Evolutionary conservation across 495 filamentous ascomycete genomes (phyloP).

Genomic region (Arthonia radiata): DNA sequence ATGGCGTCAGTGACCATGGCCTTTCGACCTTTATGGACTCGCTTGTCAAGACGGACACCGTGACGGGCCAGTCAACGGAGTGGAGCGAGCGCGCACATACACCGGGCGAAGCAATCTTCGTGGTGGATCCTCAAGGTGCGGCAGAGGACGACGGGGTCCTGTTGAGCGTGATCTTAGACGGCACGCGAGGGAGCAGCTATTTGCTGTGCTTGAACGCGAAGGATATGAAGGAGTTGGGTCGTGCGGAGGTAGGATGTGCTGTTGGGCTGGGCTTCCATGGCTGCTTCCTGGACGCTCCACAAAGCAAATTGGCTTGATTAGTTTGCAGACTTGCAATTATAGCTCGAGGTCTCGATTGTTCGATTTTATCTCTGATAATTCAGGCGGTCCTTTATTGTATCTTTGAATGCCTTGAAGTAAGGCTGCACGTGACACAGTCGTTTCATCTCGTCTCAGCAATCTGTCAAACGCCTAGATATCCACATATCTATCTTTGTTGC

Average conservation of each 20-base stretch:
- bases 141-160: conserved; percentile 49
- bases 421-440: no score
- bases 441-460: no score
- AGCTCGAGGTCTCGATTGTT: no score
- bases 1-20: conserved; percentile 29
- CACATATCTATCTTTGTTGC: no score
- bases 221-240: conserved; percentile 37
- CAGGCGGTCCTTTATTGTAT: no score
- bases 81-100: conserved; percentile 35
- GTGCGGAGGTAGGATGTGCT: conserved; percentile 33
- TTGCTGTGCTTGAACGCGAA: conserved; percentile 43
- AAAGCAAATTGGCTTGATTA: no score
- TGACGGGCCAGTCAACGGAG: conserved; percentile 19
- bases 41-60: conserved; percentile 41
- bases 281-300: no score
- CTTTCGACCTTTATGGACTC: conserved; percentile 37
- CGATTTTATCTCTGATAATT: no score
- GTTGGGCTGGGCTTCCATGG: conserved; percentile 57
- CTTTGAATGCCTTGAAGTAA: no score
- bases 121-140: conserved; percentile 22
- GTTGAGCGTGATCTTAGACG: conserved; percentile 48
- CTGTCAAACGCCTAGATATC: no score
- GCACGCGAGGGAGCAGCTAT: conserved; percentile 34
- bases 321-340: no score
- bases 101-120: conserved; percentile 52